phyloP scores from a whole-genome alignment of 352 stramenopile species.

The Phytophthora pluvialis region DNA sequence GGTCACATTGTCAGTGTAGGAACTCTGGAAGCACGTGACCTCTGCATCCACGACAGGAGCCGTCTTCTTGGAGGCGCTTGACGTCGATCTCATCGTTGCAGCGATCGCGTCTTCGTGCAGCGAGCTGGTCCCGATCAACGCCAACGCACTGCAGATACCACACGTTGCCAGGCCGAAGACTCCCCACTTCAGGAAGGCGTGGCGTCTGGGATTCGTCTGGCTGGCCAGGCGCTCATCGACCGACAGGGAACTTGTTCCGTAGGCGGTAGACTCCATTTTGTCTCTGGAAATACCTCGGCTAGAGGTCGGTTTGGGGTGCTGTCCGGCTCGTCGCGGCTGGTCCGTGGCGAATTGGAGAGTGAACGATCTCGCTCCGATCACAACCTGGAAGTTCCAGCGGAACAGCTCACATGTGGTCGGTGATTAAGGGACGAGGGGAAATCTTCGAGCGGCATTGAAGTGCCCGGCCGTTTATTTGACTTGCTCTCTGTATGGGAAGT shows the following conservation, averaged over 20 bases:
- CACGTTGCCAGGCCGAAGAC: slow-evolving; percentile 35
- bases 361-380: slow-evolving; percentile 1
- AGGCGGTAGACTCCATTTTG: slow-evolving; percentile 40
- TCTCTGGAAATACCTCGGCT: background rate
- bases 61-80: slow-evolving; percentile 12
- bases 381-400: background rate
- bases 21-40: slow-evolving; percentile 72
- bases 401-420: background rate
- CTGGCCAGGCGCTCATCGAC: slow-evolving; percentile 29
- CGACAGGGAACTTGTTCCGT: slow-evolving; percentile 45
- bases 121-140: slow-evolving; percentile 24
- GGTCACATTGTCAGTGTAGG: slow-evolving; percentile 58
- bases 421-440: slow-evolving; percentile 4
- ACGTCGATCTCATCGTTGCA: slow-evolving; percentile 12
- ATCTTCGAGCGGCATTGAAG: slow-evolving; percentile 13
- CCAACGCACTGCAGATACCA: slow-evolving; percentile 31
- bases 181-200: slow-evolving; percentile 35
- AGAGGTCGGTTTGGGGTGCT: background rate
- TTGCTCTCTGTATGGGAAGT: slow-evolving; percentile 16
- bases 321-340: slow-evolving; percentile 4
- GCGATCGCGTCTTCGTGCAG: slow-evolving; percentile 22
- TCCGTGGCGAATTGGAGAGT: slow-evolving; percentile 25
- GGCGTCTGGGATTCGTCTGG: slow-evolving; percentile 13
- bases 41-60: slow-evolving; percentile 17
- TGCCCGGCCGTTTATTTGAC: slow-evolving; percentile 19